Evolutionary conservation across 441 rosid genomes (phyloP), one percentile per base, ranked within the genome.

Genomic region (Melastoma candidum): DNA sequence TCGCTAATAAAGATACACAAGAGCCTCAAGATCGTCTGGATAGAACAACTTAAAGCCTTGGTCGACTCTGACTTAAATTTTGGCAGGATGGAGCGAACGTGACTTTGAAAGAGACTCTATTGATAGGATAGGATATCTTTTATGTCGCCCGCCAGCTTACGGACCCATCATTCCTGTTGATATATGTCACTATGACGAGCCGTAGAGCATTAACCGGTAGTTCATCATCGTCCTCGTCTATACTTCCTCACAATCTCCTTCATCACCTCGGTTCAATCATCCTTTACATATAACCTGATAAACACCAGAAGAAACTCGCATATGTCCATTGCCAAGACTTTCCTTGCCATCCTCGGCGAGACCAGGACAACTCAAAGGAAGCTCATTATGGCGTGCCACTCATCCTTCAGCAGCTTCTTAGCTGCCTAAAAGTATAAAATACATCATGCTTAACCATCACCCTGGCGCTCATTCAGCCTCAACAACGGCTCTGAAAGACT

Each of bases 371-470:
- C 87, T 56, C 88, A 95, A 32, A 92, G 83, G 63, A 85, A 88
- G 70, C 88, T 84, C 64, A 79, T 63, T 3, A 94, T 85, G 2
- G 80, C 85, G 70, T 92, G 94, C 77, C 71, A 80, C 12, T 83
- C 81, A 63, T 92, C 95, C 44, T 69, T 66, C 65, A 83, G 87
- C 2, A 84, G 83, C 63, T 71, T 77, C 66, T 79, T 78, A 4
- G 84, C 74, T 9, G 79, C 60, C 0, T 89, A 78, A 46, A 92
- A 84, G 71, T 77, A 92, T 45, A 85, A 17, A 82, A 63, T 85
- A 88, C 3, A 95, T 81, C 75, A 75, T 71, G 63, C 77, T 70
- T 58, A 92, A 17, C 22, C 22, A 17, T 17, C 22, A 17, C 22
- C 22, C 22, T 17, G 22, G 22, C 1, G 22, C 22, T 17, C 22